phyloP scores from a whole-genome alignment of 495 filamentous ascomycete genomes.

The Penicillium turbatum region DNA sequence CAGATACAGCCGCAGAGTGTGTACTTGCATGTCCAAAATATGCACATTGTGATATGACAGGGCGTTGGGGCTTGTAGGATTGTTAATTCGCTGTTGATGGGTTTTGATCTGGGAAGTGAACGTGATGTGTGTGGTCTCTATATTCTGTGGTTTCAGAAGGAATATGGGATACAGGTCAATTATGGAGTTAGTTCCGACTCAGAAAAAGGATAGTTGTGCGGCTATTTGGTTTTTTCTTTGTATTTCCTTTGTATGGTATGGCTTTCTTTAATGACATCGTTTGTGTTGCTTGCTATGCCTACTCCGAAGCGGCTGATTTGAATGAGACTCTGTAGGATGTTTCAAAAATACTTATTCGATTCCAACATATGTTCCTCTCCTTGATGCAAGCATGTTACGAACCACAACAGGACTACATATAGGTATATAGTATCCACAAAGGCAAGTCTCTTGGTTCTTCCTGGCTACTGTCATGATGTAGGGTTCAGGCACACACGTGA shows the following conservation, averaged over 20 bases:
- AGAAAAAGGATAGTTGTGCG: too few relatives aligned
- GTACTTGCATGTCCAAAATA: slow-evolving; percentile 13
- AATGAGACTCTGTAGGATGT: too few relatives aligned
- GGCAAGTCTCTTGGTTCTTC: not conserved
- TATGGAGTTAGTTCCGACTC: too few relatives aligned
- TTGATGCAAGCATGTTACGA: not conserved
- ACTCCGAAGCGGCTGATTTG: too few relatives aligned
- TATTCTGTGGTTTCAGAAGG: not conserved
- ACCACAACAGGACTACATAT: not conserved
- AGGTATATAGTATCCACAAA: not conserved
- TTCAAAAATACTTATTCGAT: too few relatives aligned
- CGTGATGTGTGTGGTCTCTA: not conserved
- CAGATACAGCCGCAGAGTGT: slow-evolving; percentile 26
- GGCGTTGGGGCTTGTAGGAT: not conserved
- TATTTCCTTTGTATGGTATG: too few relatives aligned
- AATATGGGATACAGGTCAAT: not conserved
- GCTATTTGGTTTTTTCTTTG: too few relatives aligned
- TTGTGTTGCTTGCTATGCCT: too few relatives aligned
- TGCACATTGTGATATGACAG: slow-evolving; percentile 14
- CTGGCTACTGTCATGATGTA: not conserved
- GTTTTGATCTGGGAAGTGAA: not conserved
- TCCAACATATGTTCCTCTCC: too few relatives aligned
- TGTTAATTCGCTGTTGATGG: not conserved
- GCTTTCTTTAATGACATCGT: too few relatives aligned
- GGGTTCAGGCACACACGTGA: slow-evolving; percentile 1